Conservation (phyloP, 768 basidiomycete genomes). For the Mycena metata region DNA sequence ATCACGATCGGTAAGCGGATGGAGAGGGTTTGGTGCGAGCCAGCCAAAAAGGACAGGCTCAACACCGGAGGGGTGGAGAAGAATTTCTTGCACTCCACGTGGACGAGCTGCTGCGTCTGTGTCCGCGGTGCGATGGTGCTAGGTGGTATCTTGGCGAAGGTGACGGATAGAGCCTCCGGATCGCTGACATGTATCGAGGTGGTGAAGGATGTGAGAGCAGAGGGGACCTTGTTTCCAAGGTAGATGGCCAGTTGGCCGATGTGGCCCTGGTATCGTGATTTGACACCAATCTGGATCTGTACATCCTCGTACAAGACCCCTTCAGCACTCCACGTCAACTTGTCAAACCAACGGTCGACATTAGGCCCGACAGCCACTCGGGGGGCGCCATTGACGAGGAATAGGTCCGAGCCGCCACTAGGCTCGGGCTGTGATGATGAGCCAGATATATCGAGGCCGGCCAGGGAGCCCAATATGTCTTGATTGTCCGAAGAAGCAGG, state of each 20-base stretch:
- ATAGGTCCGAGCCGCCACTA: constrained; percentile 17
- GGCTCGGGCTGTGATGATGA: constrained; percentile 39
- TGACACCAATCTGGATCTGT: constrained; percentile 95
- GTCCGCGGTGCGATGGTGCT: constrained; percentile 84
- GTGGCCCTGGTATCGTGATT: constrained; percentile 96
- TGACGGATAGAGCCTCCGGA: constrained; percentile 80
- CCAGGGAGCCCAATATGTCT: constrained; percentile 80
- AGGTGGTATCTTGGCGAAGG: constrained; percentile 93
- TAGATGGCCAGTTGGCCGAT: constrained; percentile 95
- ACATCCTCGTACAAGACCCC: constrained; percentile 97
- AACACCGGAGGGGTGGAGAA: constrained; percentile 86
- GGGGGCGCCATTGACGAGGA: constrained; percentile 56
- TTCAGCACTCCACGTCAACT: constrained; percentile 82
- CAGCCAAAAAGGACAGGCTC: constrained; percentile 91
- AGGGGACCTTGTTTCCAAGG: constrained; percentile 94
- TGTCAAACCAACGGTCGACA: constrained; percentile 91
- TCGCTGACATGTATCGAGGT: constrained; percentile 82
- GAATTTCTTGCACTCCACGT: constrained; percentile 93
- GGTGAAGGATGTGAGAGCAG: constrained; percentile 92
- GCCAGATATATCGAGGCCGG: constrained; percentile 81
- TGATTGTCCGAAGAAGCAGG: constrained; percentile 55
- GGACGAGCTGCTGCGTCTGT: constrained; percentile 93
- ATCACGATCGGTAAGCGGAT: constrained; percentile 89
- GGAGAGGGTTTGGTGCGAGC: constrained; percentile 88
- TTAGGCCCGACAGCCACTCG: constrained; percentile 77